A percentile compares a stretch with the other conserved stretches of the same genome.
Conservation (phyloP, 176 grass and related monocot species). For the Aegilops tauschii region DNA sequence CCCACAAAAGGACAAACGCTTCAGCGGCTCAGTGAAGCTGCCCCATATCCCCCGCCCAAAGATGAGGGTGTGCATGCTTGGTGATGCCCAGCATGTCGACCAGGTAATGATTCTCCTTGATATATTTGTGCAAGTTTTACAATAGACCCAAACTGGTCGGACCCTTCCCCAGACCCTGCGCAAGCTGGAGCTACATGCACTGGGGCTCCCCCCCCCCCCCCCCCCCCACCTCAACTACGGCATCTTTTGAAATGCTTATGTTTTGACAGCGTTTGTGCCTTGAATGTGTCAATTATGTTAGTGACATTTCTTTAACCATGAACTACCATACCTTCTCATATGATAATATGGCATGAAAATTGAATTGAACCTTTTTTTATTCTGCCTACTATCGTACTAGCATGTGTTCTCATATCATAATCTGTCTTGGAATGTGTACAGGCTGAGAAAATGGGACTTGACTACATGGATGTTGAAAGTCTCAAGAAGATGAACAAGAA, state of each 20-base stretch:
- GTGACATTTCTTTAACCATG: no score
- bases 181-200: no score
- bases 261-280: not conserved
- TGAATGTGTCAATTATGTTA: not conserved
- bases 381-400: not conserved
- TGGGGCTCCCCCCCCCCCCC: no score
- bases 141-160: no score
- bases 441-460: constrained; percentile 94
- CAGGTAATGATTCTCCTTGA: constrained; percentile 39
- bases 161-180: no score
- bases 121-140: no score
- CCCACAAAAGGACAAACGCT: constrained; percentile 81
- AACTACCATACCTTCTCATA: no score
- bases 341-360: no score
- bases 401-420: not conserved
- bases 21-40: constrained; percentile 75
- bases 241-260: no score
- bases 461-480: constrained; percentile 89
- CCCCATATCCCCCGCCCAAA: constrained; percentile 74
- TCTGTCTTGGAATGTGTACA: not conserved
- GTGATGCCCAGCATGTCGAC: constrained; percentile 71
- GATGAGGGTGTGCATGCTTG: constrained; percentile 93
- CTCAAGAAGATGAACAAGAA: constrained; percentile 99
- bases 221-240: no score
- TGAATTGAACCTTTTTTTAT: not conserved